Percentiles rank a stretch among this genome's conserved stretches.
Evolutionary conservation across 2,329 filamentous ascomycete genomes (phyloP).

Genomic region (Harringtonia lauricola): DNA sequence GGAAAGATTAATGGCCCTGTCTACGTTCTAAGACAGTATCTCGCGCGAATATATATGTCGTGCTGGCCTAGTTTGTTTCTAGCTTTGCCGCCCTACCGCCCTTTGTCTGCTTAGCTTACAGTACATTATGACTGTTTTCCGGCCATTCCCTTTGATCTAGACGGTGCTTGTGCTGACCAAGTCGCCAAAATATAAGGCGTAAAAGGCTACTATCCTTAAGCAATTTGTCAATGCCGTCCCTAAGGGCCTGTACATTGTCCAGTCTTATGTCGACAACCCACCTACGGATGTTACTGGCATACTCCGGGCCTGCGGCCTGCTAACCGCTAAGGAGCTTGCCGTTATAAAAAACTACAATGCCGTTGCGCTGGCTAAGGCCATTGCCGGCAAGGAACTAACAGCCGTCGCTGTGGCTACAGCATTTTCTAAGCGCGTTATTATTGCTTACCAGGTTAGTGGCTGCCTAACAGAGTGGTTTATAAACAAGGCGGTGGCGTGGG

Average conservation of each 20-base stretch:
- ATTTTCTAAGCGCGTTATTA: slow-evolving; percentile 32
- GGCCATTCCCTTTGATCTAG: slow-evolving; percentile 13
- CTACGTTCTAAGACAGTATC: too few species aligned
- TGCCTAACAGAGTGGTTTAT: slow-evolving; percentile 33
- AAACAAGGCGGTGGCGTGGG: slow-evolving; percentile 18
- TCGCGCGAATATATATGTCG: too few species aligned
- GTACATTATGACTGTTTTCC: too few species aligned
- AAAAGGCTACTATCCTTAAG: slow-evolving; percentile 14
- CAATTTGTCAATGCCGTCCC: slow-evolving; percentile 23
- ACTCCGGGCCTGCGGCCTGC: slow-evolving; percentile 28
- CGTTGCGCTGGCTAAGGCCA: slow-evolving; percentile 25
- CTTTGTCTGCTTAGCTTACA: too few species aligned
- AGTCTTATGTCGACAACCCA: slow-evolving; percentile 15
- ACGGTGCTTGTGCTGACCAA: slow-evolving; percentile 13
- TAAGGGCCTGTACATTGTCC: slow-evolving; percentile 16
- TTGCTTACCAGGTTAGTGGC: slow-evolving; percentile 29
- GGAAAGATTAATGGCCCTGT: too few species aligned
- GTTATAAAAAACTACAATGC: slow-evolving; percentile 37
- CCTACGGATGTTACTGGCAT: slow-evolving; percentile 22
- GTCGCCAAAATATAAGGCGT: slow-evolving; percentile 13
- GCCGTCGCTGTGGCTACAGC: slow-evolving; percentile 27
- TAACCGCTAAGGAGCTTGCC: slow-evolving; percentile 29
- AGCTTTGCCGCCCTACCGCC: too few species aligned
- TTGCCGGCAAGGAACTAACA: slow-evolving; percentile 23
- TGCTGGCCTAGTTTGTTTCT: too few species aligned